Conservation (phyloP, 2,329 filamentous ascomycete species). For the Chlorencoelia australis region DNA sequence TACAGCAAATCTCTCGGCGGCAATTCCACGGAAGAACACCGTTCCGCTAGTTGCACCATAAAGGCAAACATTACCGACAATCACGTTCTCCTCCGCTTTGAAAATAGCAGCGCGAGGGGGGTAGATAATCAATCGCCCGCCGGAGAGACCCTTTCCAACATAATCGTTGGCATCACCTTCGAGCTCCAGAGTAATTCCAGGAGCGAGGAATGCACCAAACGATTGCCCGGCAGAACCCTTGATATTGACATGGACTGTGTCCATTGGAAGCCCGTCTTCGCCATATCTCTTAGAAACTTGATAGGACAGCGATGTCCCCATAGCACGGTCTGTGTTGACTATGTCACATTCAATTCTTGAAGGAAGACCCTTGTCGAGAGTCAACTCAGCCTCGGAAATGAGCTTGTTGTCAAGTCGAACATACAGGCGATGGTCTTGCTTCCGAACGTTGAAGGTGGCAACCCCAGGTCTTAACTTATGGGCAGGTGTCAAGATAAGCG, state of each 20-base stretch:
- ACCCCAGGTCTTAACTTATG: conserved; percentile 91
- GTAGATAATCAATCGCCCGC: conserved; percentile 87
- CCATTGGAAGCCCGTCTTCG: conserved; percentile 77
- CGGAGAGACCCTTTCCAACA: conserved; percentile 90
- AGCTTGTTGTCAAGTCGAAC: conserved; percentile 93
- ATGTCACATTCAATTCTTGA: conserved; percentile 92
- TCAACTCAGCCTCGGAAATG: conserved; percentile 88
- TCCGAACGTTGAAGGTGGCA: conserved; percentile 93
- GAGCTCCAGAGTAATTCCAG: conserved; percentile 87
- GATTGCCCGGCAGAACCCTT: conserved; percentile 95
- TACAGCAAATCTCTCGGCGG: conserved; percentile 92
- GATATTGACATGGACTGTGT: conserved; percentile 93
- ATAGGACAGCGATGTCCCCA: conserved; percentile 91
- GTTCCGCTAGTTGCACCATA: conserved; percentile 87
- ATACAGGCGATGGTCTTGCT: conserved; percentile 92
- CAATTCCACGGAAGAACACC: conserved; percentile 94
- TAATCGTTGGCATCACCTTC: conserved; percentile 97
- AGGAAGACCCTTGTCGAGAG: conserved; percentile 86
- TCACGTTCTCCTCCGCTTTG: conserved; percentile 91
- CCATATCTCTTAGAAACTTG: conserved; percentile 90
- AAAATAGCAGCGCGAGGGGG: conserved; percentile 83
- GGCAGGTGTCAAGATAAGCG: conserved; percentile 87
- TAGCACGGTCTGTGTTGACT: conserved; percentile 89
- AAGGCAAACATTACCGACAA: conserved; percentile 88
- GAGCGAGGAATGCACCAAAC: conserved; percentile 87